Percentiles rank a stretch among this genome's conserved stretches.
These are phyloP conservation scores for Eremothecium coryli DNA, from an alignment of 1,139 yeast genomes.

Conservation along the genomic window DNA sequence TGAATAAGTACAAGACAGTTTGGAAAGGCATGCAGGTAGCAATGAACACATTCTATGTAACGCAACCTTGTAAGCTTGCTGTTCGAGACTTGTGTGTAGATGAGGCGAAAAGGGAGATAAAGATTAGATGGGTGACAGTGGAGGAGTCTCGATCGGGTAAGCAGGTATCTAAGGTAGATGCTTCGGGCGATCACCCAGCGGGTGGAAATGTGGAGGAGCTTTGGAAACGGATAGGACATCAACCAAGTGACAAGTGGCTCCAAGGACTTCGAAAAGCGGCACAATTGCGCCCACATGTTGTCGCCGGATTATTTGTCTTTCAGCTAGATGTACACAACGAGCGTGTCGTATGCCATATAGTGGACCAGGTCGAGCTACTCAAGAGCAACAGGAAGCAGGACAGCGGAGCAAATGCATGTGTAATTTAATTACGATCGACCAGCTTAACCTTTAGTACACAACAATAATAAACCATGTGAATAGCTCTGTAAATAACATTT, in stretches of 20 bases:
- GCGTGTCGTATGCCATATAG: conserved; percentile 57
- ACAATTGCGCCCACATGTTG: conserved; percentile 34
- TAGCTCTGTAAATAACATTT: too few relatives aligned
- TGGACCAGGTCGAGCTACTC: conserved; percentile 47
- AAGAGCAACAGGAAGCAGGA: conserved; percentile 1
- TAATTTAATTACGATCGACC: too few relatives aligned
- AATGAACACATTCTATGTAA: conserved; percentile 45
- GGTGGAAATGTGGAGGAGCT: conserved; percentile 21
- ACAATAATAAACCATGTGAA: too few relatives aligned
- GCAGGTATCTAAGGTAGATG: background rate
- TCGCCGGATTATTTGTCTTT: conserved; percentile 61
- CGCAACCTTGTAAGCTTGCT: conserved; percentile 32
- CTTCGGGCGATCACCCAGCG: background rate
- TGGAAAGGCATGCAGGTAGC: conserved; percentile 44
- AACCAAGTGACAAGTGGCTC: conserved; percentile 5
- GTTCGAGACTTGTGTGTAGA: conserved; percentile 42
- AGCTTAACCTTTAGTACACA: too few relatives aligned
- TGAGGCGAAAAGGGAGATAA: conserved; percentile 9
- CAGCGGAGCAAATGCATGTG: too few relatives aligned
- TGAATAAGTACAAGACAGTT: conserved; percentile 44
- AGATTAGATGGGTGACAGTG: conserved; percentile 12
- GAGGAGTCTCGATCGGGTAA: background rate
- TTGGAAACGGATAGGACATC: conserved; percentile 26
- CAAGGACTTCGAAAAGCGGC: background rate
- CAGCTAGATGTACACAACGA: conserved; percentile 56